Evolutionary conservation across 2,329 filamentous ascomycete species (phyloP), one percentile per base, ranked within the genome.

Genomic region (Fusarium musae): DNA sequence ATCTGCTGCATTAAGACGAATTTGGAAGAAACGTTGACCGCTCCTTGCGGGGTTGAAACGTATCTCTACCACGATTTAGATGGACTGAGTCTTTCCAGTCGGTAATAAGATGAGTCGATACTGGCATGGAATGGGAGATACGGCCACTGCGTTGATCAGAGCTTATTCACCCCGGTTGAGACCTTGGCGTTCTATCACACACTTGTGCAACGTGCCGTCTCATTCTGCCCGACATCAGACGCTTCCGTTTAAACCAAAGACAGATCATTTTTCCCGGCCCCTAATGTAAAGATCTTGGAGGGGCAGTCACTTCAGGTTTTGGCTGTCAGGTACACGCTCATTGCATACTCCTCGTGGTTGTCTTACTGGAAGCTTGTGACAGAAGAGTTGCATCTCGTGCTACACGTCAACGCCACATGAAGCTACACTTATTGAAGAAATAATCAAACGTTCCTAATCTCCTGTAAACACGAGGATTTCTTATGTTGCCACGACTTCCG

Each of bases 111-210:
- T 28, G 2, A 6, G 8, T 16, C 13, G 9, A 16, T 15, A 36
- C 19, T n/a, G 19, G 6, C 5, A 16, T n/a, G 1, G 15, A 47
- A 3, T n/a, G 19, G 10, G 9, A 4, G 1, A 21, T 26, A 6
- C 2, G 6, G 7, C 12, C 9, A 3, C 32, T 13, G 3, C 19
- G 5, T 19, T 13, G 11, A 4, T 19, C 43, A 0, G 11, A 28
- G 16, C 13, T 19, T 5, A 46, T 4, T 6, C 12, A 34, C 13
- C 32, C 8, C 43, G 12, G 4, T 9, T 12, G 6, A 5, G 23
- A 2, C 8, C 2, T 28, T 13, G 4, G 8, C 5, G 5, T 13
- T 6, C 3, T 3, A 15, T 46, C 23, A 12, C 2, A 46, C 23
- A 5, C 11, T 19, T 13, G 4, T 19, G 4, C 2, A 28, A 46